These are phyloP conservation scores for Clarireedia sp. DNA, from an alignment of 2,329 filamentous ascomycete genomes.

Conservation along the genomic window DNA sequence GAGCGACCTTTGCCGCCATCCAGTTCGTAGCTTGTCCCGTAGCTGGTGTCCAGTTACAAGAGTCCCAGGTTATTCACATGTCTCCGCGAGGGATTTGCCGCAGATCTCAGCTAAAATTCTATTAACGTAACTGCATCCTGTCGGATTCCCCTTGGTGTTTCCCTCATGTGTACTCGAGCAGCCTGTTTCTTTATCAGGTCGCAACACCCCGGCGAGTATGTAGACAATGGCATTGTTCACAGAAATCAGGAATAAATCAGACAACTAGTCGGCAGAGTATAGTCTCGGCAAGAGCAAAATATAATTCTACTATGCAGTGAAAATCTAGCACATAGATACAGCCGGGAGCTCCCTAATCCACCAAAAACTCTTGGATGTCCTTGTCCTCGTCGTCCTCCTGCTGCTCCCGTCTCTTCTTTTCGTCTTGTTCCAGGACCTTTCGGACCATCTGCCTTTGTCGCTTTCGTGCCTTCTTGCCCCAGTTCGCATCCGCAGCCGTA, in stretches of 20 bases:
- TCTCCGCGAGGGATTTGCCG: slow-evolving; percentile 14
- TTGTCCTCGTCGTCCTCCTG: slow-evolving; percentile 63
- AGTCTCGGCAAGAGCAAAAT: background rate
- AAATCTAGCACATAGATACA: background rate
- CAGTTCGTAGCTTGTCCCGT: background rate
- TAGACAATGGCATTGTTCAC: too few relatives aligned
- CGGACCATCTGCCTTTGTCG: slow-evolving; percentile 61
- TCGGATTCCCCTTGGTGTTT: too few relatives aligned
- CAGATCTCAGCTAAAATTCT: slow-evolving; percentile 17
- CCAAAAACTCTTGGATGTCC: slow-evolving; percentile 66
- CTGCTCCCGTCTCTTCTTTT: slow-evolving; percentile 43
- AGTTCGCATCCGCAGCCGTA: slow-evolving; percentile 36
- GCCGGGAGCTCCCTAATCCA: slow-evolving; percentile 35
- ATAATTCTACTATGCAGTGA: background rate
- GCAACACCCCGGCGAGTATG: too few relatives aligned
- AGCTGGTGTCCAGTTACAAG: background rate
- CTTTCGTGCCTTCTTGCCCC: slow-evolving; percentile 64
- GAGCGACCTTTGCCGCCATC: background rate
- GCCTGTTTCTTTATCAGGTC: too few relatives aligned
- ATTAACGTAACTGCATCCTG: background rate
- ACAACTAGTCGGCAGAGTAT: too few relatives aligned
- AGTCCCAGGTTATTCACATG: too few relatives aligned
- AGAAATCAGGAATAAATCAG: too few relatives aligned
- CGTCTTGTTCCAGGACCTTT: slow-evolving; percentile 55
- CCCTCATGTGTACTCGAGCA: too few relatives aligned